phyloP scores from a whole-genome alignment of 768 basidiomycete genomes.

The Rhizopogon rudus region DNA sequence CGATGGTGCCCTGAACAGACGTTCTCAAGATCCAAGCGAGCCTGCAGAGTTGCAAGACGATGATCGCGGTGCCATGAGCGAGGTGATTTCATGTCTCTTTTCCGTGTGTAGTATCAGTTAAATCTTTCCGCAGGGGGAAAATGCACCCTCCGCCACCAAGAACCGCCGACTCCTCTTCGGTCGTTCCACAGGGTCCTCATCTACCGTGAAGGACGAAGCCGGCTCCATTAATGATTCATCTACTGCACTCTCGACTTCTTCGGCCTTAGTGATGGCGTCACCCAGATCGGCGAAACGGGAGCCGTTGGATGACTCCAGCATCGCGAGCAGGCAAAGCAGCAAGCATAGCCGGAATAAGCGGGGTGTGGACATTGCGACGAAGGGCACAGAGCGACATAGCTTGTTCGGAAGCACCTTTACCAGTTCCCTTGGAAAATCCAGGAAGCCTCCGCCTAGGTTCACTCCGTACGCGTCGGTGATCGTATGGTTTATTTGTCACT shows the following conservation, averaged over 20 bases:
- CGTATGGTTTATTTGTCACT: not conserved
- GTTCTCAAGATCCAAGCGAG: constrained; percentile 31
- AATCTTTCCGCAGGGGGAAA: constrained; percentile 42
- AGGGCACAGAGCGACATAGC: constrained; percentile 59
- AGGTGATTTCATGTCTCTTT: constrained; percentile 40
- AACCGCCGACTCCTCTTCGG: constrained; percentile 58
- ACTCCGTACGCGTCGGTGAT: constrained; percentile 45
- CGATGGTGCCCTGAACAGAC: constrained; percentile 45
- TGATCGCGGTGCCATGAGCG: constrained; percentile 59
- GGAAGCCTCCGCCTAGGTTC: constrained; percentile 81
- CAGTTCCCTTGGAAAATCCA: constrained; percentile 54
- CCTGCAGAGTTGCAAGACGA: constrained; percentile 33
- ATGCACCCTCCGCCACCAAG: constrained; percentile 29
- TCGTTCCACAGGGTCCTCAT: constrained; percentile 39
- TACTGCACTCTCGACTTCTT: constrained; percentile 18
- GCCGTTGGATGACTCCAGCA: constrained; percentile 19
- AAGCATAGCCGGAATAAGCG: constrained; percentile 45
- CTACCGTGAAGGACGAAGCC: constrained; percentile 23
- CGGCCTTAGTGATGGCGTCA: constrained; percentile 13
- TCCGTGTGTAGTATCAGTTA: not conserved
- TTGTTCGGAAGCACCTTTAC: constrained; percentile 72
- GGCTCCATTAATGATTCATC: constrained; percentile 23
- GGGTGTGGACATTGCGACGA: constrained; percentile 42
- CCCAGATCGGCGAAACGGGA: constrained; percentile 15
- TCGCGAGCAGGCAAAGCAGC: constrained; percentile 5